phyloP scores from a whole-genome alignment of 225 moss, liverwort and hornwort genomes.

The Straminergon stramineum region DNA sequence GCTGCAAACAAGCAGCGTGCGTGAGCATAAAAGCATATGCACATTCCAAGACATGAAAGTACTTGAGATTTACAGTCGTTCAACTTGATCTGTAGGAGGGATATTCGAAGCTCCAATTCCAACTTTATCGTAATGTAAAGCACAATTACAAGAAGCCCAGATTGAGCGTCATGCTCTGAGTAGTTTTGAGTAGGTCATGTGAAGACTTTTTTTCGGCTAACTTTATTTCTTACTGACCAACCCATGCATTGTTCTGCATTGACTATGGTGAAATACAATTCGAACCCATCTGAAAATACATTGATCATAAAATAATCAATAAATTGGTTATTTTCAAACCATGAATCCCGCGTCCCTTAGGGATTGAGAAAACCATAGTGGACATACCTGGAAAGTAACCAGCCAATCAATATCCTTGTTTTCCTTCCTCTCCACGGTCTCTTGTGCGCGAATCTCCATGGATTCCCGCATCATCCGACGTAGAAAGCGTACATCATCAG shows the following conservation, averaged over 20 bases:
- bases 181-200: neutral
- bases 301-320: neutral
- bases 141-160: neutral
- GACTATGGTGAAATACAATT: neutral
- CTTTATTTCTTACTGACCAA: neutral
- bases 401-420: constrained; percentile 61
- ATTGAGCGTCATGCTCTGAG: neutral
- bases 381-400: constrained; percentile 63
- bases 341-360: neutral
- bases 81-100: neutral
- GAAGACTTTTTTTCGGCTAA: neutral
- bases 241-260: neutral
- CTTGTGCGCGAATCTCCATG: constrained; percentile 84
- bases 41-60: neutral
- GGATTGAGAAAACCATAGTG: neutral
- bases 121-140: neutral
- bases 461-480: constrained; percentile 94
- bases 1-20: constrained; percentile 10
- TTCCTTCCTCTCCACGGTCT: constrained; percentile 64
- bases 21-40: neutral
- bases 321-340: neutral
- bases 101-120: neutral
- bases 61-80: neutral
- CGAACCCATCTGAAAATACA: neutral
- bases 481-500: constrained; percentile 80